Conservation (phyloP, 257 asterid genomes). For the Paraleonurus japonicus region DNA sequence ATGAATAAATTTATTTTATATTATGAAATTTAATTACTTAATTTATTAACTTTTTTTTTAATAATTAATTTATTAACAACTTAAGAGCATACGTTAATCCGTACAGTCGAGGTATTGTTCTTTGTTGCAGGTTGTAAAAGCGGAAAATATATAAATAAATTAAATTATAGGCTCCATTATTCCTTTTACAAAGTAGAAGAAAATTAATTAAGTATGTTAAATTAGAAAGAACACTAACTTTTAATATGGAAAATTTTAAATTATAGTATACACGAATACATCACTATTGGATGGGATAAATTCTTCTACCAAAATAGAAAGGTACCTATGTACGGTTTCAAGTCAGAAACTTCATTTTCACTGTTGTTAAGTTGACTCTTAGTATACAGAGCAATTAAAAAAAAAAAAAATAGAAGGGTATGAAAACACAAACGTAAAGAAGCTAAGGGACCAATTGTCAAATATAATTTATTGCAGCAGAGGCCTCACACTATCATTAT, state of each 20-base stretch:
- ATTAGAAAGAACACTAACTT: background rate
- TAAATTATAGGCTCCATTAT: no score
- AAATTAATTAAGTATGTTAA: no score
- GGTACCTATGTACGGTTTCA: background rate
- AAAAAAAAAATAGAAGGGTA: background rate
- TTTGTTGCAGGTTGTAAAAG: no score
- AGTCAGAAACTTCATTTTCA: background rate
- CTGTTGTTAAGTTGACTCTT: constrained; percentile 23
- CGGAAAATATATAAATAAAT: no score
- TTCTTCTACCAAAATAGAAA: background rate
- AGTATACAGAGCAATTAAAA: background rate
- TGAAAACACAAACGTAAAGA: background rate
- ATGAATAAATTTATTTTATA: no score
- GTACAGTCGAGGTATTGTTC: no score
- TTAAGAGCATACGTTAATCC: no score
- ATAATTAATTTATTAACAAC: no score
- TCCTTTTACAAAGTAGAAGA: background rate
- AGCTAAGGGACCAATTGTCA: constrained; percentile 2
- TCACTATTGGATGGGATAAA: no score
- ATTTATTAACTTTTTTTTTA: no score
- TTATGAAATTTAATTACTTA: background rate
- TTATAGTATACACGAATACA: no score
- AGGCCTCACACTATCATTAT: constrained; percentile 46
- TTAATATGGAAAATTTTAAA: no score
- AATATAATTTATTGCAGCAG: constrained; percentile 28